A percentile compares a stretch with the other conserved stretches of the same genome.
Conservation (phyloP, 768 basidiomycete genomes). For the Hortiboletus campestris region DNA sequence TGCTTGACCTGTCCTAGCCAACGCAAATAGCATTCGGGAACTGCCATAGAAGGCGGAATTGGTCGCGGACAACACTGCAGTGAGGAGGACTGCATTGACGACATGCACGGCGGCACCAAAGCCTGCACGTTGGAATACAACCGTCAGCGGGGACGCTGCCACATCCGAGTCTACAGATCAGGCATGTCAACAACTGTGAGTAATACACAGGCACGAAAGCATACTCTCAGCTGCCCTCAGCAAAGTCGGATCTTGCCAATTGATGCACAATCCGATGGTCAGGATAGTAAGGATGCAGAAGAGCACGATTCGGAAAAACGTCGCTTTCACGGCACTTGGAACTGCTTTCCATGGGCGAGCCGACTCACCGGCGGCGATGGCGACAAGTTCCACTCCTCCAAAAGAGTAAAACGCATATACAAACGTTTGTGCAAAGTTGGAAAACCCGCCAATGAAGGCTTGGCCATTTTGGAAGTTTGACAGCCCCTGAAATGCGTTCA, state of each 20-base stretch:
- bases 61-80: slow-evolving; percentile 62
- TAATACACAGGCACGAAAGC: neutral
- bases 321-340: slow-evolving; percentile 63
- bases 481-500: slow-evolving; percentile 41
- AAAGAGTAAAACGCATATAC: slow-evolving; percentile 72
- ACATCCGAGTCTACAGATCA: slow-evolving; percentile 43
- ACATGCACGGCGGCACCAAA: slow-evolving; percentile 62
- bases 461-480: slow-evolving; percentile 49
- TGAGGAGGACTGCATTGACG: slow-evolving; percentile 66
- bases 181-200: neutral
- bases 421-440: slow-evolving; percentile 54
- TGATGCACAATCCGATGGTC: slow-evolving; percentile 65
- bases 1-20: slow-evolving; percentile 66
- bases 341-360: slow-evolving; percentile 60
- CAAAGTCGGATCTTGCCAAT: slow-evolving; percentile 54
- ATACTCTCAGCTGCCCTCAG: slow-evolving; percentile 45
- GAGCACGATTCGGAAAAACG: slow-evolving; percentile 62
- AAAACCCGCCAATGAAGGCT: slow-evolving; percentile 54
- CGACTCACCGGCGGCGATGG: slow-evolving; percentile 71
- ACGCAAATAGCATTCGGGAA: slow-evolving; percentile 55
- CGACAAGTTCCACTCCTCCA: slow-evolving; percentile 68
- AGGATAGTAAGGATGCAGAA: slow-evolving; percentile 66
- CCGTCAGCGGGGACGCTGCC: slow-evolving; percentile 59
- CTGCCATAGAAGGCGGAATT: slow-evolving; percentile 67
- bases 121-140: slow-evolving; percentile 60